Base-by-base conservation (phyloP, 1,284 basidiomycete species). In the Mycocalia duriaeana region DNA sequence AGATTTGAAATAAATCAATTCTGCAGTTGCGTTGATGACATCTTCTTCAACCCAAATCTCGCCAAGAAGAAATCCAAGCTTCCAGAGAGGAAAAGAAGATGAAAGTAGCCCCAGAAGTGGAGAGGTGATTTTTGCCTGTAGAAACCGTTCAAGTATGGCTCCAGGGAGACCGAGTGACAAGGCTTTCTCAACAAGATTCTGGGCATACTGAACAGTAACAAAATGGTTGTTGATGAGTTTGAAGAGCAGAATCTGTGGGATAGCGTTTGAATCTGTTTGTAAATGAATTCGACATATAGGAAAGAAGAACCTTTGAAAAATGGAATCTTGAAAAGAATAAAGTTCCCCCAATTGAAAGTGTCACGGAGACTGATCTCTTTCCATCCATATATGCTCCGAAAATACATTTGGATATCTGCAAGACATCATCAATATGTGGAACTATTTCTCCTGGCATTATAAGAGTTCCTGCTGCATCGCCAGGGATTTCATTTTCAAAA, bases 271-370 rank as follows among this genome's bases (percentile, higher is more conserved):
- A n/a, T n/a, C n/a, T n/a, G n/a, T n/a, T n/a, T n/a, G n/a, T n/a
- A n/a, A n/a, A n/a, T n/a, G n/a, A n/a, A n/a, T n/a, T n/a, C n/a
- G n/a, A n/a, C n/a, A n/a, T n/a, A n/a, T n/a, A n/a, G n/a, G n/a
- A n/a, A n/a, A 23, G 16, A 51, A 42, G 14, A 19, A 58, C 55
- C 42, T 58, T 58, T 0, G 52, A 50, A 28, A 58, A 54, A 48
- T 56, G 52, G 40, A 31, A 42, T 18, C 36, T 37, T 26, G 39
- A 19, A 13, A n/a, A 31, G 22, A 22, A 20, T 5, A 39, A 0
- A 26, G n/a, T 44, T 18, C 20, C 13, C 14, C 20, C 48, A 36
- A 13, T 37, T n/a, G 11, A 57, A 19, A 8, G 14, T n/a, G n/a
- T n/a, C n/a, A n/a, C n/a, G n/a, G n/a, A 5, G 13, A 56, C 51